phyloP scores from a whole-genome alignment of 2,329 filamentous ascomycete species.

The Apiospora saccharicola region DNA sequence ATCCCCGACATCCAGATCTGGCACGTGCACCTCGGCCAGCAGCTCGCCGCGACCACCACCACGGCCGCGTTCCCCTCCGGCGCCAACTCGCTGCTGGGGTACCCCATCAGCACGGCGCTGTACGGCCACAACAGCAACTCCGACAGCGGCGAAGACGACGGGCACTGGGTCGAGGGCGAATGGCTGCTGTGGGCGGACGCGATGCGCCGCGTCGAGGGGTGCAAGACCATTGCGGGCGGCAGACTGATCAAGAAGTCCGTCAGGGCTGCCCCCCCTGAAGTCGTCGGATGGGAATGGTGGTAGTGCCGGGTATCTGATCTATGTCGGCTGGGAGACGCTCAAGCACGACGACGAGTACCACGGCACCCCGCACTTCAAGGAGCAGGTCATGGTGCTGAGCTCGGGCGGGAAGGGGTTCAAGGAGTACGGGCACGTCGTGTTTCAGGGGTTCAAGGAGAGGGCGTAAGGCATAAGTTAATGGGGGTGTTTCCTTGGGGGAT shows the following conservation, averaged over 20 bases:
- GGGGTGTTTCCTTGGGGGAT: not conserved
- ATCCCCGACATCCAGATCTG: slow-evolving; percentile 22
- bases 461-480: no score
- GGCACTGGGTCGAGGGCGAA: not conserved
- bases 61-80: not conserved
- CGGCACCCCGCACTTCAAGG: not conserved
- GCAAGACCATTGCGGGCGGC: slow-evolving; percentile 8
- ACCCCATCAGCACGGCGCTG: slow-evolving; percentile 14
- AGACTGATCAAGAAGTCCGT: not conserved
- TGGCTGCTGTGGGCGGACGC: slow-evolving; percentile 16
- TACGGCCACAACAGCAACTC: not conserved
- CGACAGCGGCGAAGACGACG: not conserved
- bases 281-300: not conserved
- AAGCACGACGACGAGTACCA: slow-evolving; percentile 18
- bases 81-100: not conserved
- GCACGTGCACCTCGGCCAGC: slow-evolving; percentile 16
- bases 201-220: not conserved
- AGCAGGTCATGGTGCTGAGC: slow-evolving; percentile 11
- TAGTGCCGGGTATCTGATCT: not conserved
- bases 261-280: not conserved
- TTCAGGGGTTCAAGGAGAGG: slow-evolving; percentile 19
- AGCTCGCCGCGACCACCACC: not conserved
- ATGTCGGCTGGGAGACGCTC: slow-evolving; percentile 2
- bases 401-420: slow-evolving; percentile 2
- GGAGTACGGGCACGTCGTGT: slow-evolving; percentile 17